phyloP scores from a whole-genome alignment of 1,139 yeast species.

The Lodderomyces elongisporus region DNA sequence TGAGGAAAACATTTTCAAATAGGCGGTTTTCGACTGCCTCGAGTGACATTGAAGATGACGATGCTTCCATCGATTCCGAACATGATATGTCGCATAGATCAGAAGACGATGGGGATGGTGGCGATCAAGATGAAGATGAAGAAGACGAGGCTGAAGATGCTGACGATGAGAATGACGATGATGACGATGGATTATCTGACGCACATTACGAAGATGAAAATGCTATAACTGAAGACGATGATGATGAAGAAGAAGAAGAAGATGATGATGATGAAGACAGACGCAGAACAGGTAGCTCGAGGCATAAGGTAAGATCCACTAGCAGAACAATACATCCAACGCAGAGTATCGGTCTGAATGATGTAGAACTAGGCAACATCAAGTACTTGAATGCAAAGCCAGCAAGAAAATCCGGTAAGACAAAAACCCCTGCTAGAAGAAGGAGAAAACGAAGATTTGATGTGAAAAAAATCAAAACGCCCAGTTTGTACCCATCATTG shows the following conservation, averaged over 20 bases:
- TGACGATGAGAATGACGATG: slow-evolving; percentile 11
- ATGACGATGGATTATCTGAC: slow-evolving; percentile 12
- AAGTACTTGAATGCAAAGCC: no score
- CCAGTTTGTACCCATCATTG: slow-evolving; percentile 6
- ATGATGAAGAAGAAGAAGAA: slow-evolving; percentile 14
- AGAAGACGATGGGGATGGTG: slow-evolving; percentile 14
- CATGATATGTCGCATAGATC: slow-evolving; percentile 6
- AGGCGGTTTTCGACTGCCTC: slow-evolving; percentile 13
- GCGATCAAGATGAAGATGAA: slow-evolving; percentile 14
- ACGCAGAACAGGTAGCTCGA: slow-evolving; percentile 13
- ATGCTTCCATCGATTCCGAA: slow-evolving; percentile 14
- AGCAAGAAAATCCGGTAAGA: not conserved
- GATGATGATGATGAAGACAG: slow-evolving; percentile 23
- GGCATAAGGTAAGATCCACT: no score
- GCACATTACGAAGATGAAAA: slow-evolving; percentile 10
- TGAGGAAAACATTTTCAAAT: slow-evolving; percentile 20
- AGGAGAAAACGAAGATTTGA: slow-evolving; percentile 8
- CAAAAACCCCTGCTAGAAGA: not conserved
- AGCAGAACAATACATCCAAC: not conserved
- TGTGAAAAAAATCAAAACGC: slow-evolving; percentile 9
- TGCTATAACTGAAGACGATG: slow-evolving; percentile 4
- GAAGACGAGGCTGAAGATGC: slow-evolving; percentile 15
- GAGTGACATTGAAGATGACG: slow-evolving; percentile 11
- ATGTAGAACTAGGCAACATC: no score
- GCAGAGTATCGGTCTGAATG: not conserved